Evolutionary conservation across 345 rosid species (phyloP).

Genomic region (Crucihimalaya himalaica): DNA sequence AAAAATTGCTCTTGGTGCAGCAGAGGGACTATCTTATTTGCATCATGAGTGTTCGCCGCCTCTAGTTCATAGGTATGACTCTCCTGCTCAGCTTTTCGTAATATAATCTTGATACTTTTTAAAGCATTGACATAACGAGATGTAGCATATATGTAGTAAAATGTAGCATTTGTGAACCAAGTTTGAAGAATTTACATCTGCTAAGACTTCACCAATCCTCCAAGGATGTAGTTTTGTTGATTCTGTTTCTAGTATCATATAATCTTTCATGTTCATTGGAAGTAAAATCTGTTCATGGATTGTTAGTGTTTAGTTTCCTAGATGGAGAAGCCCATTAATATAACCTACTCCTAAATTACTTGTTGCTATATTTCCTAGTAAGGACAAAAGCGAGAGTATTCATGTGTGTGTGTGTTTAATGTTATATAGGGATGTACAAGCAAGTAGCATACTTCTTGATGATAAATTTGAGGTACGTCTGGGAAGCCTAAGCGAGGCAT

Average conservation of each 20-base stretch:
- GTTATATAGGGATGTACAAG: constrained; percentile 88
- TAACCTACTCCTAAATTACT: background rate
- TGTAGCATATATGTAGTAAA: background rate
- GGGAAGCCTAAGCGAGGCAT: constrained; percentile 86
- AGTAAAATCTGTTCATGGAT: background rate
- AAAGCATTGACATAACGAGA: background rate
- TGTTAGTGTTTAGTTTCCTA: background rate
- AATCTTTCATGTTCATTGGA: background rate
- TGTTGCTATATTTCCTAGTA: background rate
- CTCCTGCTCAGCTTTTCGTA: background rate
- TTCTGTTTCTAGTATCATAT: constrained; percentile 5
- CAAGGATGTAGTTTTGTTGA: background rate
- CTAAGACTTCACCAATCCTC: background rate
- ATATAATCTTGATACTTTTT: background rate
- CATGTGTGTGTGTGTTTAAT: constrained; percentile 38
- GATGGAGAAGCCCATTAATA: background rate
- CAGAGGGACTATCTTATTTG: constrained; percentile 80
- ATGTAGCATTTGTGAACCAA: background rate
- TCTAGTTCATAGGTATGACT: constrained; percentile 86
- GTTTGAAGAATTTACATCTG: background rate
- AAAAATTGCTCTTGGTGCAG: constrained; percentile 94
- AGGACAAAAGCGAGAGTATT: constrained; percentile 17
- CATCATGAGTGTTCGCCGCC: constrained; percentile 94
- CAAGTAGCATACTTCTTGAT: constrained; percentile 98
- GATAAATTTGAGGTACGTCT: constrained; percentile 96